Base-by-base conservation (phyloP, 2,329 filamentous ascomycete genomes). In the Neofusicoccum cordaticola region DNA sequence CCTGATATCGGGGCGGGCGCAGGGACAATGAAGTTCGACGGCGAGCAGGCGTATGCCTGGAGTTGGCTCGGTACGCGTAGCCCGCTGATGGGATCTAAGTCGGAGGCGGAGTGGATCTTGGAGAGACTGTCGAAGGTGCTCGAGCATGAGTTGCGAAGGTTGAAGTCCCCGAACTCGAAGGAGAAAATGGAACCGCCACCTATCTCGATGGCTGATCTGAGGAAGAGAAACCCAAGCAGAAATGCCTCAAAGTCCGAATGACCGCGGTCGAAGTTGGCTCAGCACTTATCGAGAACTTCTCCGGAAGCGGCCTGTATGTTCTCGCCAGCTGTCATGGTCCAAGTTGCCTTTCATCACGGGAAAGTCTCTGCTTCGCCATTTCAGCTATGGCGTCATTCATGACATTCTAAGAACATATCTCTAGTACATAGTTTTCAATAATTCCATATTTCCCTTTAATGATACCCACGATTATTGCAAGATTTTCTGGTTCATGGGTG, bases 91-190 rank as follows among this genome's bases (percentile, higher is more conserved):
- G 85, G 88, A 2, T 83, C 83, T 53, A 84, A 87, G 71, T 85
- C 85, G 64, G 90, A 93, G 77, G 84, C 86, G 13, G 86, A 91
- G 72, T 93, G 90, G 90, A 86, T 93, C 41, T 74, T 92, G 45
- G 87, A 91, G 66, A 82, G 85, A 66, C 74, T 93, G 60, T 84
- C 84, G 66, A 80, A 81, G 60, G 83, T 78, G 65, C 78, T 93
- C 42, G 81, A 84, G 52, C 35, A 41, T 6, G 75, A 77, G 56
- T 70, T 78, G 73, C 68, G 68, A 11, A 75, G 67, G 44, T 69
- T 76, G 71, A 70, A 70, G 42, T 70, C 69, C 1, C 64, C 70
- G 22, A 47, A 66, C 2, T 62, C 65, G n/a, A 64, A 66, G 41
- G 67, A 66, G 34, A 48, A 57, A 31, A 70, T 66, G 45, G 63